A percentile compares a stretch with the other conserved stretches of the same genome.
Evolutionary conservation across 257 asterid genomes (phyloP).

Genomic region (Paulownia fortunei): DNA sequence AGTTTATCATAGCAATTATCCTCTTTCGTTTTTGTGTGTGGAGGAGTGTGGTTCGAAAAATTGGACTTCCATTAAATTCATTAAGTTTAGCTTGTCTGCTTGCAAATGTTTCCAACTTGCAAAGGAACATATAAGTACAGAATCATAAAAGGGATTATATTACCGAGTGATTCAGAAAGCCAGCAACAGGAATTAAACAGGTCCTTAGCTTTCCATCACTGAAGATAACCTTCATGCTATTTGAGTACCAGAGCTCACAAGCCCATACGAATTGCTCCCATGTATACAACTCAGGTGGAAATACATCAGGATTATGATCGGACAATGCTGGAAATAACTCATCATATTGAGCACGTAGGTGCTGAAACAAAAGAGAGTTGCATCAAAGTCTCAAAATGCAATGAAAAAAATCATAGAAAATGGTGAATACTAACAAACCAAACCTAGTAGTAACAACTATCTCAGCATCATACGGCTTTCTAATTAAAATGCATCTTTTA

Average conservation of each 20-base stretch:
- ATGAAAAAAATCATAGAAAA: background rate
- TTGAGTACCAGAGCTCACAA: slow-evolving; percentile 98
- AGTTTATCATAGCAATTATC: too few relatives aligned
- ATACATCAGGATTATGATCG: slow-evolving; percentile 60
- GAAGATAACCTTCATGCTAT: slow-evolving; percentile 91
- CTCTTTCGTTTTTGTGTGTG: too few relatives aligned
- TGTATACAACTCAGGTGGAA: slow-evolving; percentile 77
- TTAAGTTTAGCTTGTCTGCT: too few relatives aligned
- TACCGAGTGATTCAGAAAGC: slow-evolving; percentile 97
- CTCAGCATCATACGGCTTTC: background rate
- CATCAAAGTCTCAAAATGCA: slow-evolving; percentile 25
- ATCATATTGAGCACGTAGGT: slow-evolving; percentile 77
- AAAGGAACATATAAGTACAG: too few relatives aligned
- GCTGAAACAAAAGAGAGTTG: slow-evolving; percentile 59
- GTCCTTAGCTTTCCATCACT: slow-evolving; percentile 79
- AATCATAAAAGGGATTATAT: background rate
- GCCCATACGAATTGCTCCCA: slow-evolving; percentile 95
- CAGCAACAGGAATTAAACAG: slow-evolving; percentile 91
- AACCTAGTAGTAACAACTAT: slow-evolving; percentile 3
- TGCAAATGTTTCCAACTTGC: too few relatives aligned
- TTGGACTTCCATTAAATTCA: too few relatives aligned
- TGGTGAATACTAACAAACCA: background rate
- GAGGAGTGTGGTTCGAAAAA: too few relatives aligned
- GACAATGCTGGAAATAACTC: slow-evolving; percentile 75
- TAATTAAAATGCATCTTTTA: background rate